Evolutionary conservation across 2,329 filamentous ascomycete genomes (phyloP), one percentile per base, ranked within the genome.

Genomic region (Neonectria ditissima): DNA sequence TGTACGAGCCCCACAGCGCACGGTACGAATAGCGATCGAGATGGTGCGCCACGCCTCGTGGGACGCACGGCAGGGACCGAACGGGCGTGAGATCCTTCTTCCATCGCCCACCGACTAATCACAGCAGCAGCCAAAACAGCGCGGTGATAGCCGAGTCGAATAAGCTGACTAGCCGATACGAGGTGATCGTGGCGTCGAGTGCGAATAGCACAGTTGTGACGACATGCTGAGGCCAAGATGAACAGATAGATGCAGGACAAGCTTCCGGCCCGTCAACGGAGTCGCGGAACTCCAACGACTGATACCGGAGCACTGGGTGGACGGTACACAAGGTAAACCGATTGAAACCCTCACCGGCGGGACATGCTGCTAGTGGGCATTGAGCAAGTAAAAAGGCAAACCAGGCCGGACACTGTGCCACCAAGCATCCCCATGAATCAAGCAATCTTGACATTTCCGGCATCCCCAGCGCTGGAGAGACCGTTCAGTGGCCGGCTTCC

Each of bases 211-310:
- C 57, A 48, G 50, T 37, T 51, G 13, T 41, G 39, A 53, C 20
- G 44, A 34, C 10, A 41, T 10, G 24, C 14, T 20, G 26, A 18
- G 28, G 13, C 34, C 18, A n/a, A 18, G 37, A 22, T 20, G 10
- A 59, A 52, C 18, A 20, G 14, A 28, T 18, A 20, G 14, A 28
- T 8, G 22, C 20, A 16, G 37, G 39, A 52, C 56, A 59, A 59
- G 39, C 51, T 60, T 60, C 51, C 51, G 58, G 58, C 43, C 58
- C 58, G 58, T 43, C 58, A 60, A 60, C 58, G 58, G 51, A 14
- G 26, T 41, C 50, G 44, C 51, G 50, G 51, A 43, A 50, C 22
- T 26, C 24, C 43, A 16, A 32, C 51, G 37, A 50, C 24, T 47
- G 50, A 48, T 37, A 22, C 28, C 22, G 32, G 30, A 58, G 24